Percentiles rank a stretch among this genome's conserved stretches.
Evolutionary conservation across 768 basidiomycete genomes (phyloP).

Genomic region (Leccinum incarnatum): DNA sequence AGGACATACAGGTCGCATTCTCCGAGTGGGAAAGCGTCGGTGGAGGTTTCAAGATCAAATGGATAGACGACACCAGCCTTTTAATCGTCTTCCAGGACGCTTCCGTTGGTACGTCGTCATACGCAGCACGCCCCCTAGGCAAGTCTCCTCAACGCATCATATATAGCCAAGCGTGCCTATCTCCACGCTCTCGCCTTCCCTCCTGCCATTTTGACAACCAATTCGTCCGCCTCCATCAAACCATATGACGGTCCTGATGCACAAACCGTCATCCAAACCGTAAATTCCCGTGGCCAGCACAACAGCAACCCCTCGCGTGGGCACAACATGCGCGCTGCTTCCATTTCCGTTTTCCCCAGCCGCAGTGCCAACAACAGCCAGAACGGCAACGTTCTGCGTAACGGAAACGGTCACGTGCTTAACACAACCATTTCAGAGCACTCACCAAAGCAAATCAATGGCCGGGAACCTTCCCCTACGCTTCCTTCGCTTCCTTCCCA

Average conservation of each 20-base stretch:
- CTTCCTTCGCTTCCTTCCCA: constrained; percentile 78
- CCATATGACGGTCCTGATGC: constrained; percentile 97
- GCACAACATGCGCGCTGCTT: constrained; percentile 67
- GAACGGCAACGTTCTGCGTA: constrained; percentile 31
- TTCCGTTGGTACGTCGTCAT: constrained; percentile 66
- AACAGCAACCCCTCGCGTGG: constrained; percentile 62
- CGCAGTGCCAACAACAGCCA: constrained; percentile 43
- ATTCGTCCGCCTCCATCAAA: constrained; percentile 60
- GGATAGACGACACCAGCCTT: constrained; percentile 95
- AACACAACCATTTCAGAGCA: constrained; percentile 51
- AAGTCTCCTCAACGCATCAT: not conserved
- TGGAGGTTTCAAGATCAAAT: constrained; percentile 98
- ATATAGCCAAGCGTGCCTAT: constrained; percentile 46
- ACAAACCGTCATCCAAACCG: constrained; percentile 76
- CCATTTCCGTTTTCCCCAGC: constrained; percentile 61
- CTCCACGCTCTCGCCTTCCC: constrained; percentile 84
- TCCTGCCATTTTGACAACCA: constrained; percentile 61
- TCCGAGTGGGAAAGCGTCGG: constrained; percentile 80
- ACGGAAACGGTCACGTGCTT: constrained; percentile 37
- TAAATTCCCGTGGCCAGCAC: constrained; percentile 70
- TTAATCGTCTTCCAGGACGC: constrained; percentile 94
- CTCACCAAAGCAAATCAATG: constrained; percentile 35
- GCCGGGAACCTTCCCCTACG: constrained; percentile 78
- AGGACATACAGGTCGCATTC: constrained; percentile 91
- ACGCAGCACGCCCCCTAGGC: not conserved